These are phyloP conservation scores for Hemisphaericaspora subhashii DNA, from an alignment of 1,139 yeast genomes.

Conservation along the genomic window DNA sequence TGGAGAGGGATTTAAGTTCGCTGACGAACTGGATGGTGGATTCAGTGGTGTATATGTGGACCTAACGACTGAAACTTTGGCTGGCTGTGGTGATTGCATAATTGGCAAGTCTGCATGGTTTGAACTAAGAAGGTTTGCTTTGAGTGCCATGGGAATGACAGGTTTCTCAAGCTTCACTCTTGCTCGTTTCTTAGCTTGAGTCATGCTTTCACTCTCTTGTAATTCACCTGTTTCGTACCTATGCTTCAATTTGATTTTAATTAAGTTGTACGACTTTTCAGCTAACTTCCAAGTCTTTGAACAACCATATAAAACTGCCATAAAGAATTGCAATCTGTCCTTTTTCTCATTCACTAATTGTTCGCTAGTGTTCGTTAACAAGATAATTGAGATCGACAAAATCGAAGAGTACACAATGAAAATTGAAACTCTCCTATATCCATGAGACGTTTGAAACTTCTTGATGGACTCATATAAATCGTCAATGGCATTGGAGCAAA, in stretches of 20 bases:
- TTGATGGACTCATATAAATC: conserved; percentile 41
- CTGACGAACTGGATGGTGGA: background rate
- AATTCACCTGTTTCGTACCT: conserved; percentile 16
- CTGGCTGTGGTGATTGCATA: conserved; percentile 3
- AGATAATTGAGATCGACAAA: conserved; percentile 45
- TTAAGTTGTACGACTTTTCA: conserved; percentile 45
- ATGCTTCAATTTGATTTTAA: conserved; percentile 33
- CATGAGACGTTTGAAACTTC: conserved; percentile 39
- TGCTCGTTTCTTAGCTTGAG: conserved; percentile 1
- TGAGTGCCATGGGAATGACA: background rate
- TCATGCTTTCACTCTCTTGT: conserved; percentile 4
- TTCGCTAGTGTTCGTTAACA: conserved; percentile 36
- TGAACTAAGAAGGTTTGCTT: conserved; percentile 1
- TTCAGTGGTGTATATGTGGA: conserved; percentile 4
- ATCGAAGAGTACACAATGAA: conserved; percentile 51
- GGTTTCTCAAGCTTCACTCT: background rate
- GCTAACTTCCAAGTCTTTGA: conserved; percentile 52
- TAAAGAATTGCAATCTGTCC: conserved; percentile 36
- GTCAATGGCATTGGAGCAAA: conserved; percentile 43
- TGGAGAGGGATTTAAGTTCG: conserved; percentile 6
- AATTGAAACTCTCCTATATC: conserved; percentile 43
- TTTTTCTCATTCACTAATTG: conserved; percentile 26
- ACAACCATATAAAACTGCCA: conserved; percentile 34
- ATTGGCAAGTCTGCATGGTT: conserved; percentile 1
- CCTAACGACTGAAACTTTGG: conserved; percentile 4